A percentile compares a stretch with the other conserved stretches of the same genome.
phyloP scores from a whole-genome alignment of 805 yeast genomes.

The Maudiozyma saulgeensis region DNA sequence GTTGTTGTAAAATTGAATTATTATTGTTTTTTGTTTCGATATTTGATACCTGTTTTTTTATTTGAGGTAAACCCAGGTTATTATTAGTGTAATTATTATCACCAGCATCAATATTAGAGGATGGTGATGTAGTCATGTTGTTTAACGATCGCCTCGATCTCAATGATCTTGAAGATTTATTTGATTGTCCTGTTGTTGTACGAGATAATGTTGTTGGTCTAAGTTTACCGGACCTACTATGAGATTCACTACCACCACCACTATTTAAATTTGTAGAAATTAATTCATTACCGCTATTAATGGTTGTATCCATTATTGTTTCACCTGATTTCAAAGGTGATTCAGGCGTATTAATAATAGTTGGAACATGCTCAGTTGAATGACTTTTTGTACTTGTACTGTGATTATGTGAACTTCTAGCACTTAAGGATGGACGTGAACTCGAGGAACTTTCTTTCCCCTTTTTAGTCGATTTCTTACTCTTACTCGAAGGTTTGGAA shows the following conservation, averaged over 20 bases:
- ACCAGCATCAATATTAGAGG: slow-evolving; percentile 8
- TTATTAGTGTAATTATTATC: neutral
- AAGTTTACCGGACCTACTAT: neutral
- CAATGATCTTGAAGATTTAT: slow-evolving; percentile 36
- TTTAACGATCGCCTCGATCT: slow-evolving; percentile 26
- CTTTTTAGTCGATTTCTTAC: neutral
- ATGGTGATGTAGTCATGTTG: slow-evolving; percentile 22
- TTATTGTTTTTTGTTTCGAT: neutral
- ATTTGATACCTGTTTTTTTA: slow-evolving; percentile 2
- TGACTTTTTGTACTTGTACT: too few species aligned
- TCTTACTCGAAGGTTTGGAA: slow-evolving; percentile 31
- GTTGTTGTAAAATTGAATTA: neutral
- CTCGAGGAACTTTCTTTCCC: neutral
- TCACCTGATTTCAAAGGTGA: neutral
- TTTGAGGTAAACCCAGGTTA: neutral
- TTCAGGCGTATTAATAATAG: neutral
- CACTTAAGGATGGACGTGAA: neutral
- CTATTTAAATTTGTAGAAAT: neutral
- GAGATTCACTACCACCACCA: neutral
- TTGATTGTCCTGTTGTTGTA: slow-evolving; percentile 45
- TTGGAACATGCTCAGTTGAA: neutral
- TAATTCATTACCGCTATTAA: neutral
- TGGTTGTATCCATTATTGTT: neutral
- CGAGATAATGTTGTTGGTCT: slow-evolving; percentile 16
- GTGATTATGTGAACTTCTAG: neutral